A percentile compares a stretch with the other conserved stretches of the same genome.
Conservation (phyloP, 177 flowering plant genomes). For the Vitis hybrid region DNA sequence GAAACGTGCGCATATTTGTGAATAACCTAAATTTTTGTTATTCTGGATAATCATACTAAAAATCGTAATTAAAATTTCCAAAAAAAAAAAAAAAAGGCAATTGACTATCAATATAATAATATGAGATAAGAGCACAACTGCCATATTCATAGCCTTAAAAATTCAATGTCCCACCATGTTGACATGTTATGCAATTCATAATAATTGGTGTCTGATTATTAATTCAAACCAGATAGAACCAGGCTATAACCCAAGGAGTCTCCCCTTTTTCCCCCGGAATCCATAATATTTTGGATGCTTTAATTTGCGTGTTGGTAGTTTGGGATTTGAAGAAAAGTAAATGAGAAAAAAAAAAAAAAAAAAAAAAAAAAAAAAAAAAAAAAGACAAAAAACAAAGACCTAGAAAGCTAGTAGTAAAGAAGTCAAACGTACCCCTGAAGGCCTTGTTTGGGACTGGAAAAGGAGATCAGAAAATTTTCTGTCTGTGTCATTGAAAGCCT, state of each 20-base stretch:
- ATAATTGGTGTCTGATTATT: too few species aligned
- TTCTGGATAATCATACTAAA: not conserved
- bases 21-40: not conserved
- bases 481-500: constrained; percentile 35
- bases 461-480: constrained; percentile 44
- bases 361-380: not conserved
- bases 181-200: not conserved
- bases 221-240: too few species aligned
- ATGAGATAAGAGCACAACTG: too few species aligned
- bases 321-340: not conserved
- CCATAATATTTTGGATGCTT: too few species aligned
- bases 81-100: not conserved
- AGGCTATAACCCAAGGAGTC: too few species aligned
- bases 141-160: too few species aligned
- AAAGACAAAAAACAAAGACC: not conserved
- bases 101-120: too few species aligned
- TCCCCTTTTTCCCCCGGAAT: too few species aligned
- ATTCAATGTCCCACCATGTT: not conserved
- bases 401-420: not conserved
- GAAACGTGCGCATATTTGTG: not conserved
- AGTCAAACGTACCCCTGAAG: constrained; percentile 32
- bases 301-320: too few species aligned
- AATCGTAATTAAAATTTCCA: not conserved
- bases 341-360: not conserved
- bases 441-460: constrained; percentile 49